Percentiles rank a stretch among this genome's conserved stretches.
Evolutionary conservation across 805 yeast species (phyloP).

Genomic region (Wickerhamiella domercqiae): DNA sequence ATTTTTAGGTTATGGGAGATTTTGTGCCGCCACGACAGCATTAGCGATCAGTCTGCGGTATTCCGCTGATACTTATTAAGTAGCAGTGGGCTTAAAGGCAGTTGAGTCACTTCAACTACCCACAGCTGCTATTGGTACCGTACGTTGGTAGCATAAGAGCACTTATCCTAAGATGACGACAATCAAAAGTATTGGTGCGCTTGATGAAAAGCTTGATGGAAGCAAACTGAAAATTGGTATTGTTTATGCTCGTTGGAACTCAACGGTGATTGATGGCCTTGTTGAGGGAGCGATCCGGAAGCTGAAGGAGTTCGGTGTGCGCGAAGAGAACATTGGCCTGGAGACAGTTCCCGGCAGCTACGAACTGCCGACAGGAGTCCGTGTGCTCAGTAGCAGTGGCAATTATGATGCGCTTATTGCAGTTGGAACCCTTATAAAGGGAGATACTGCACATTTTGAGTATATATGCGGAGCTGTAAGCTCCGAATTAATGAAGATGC

Average conservation of each 20-base stretch:
- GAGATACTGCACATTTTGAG: constrained; percentile 96
- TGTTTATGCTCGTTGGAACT: constrained; percentile 94
- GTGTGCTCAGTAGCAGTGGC: constrained; percentile 20
- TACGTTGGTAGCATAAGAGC: too few relatives aligned
- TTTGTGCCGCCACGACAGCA: too few relatives aligned
- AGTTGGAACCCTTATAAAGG: constrained; percentile 89
- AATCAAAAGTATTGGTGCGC: constrained; percentile 62
- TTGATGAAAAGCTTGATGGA: constrained; percentile 54
- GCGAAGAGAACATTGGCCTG: constrained; percentile 56
- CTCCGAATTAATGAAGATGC: constrained; percentile 68
- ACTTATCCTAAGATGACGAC: too few relatives aligned
- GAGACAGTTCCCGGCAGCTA: constrained; percentile 91
- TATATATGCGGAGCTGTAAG: constrained; percentile 87
- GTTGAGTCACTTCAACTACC: too few relatives aligned
- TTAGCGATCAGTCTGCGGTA: too few relatives aligned
- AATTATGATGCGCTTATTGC: constrained; percentile 68
- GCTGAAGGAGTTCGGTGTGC: constrained; percentile 51
- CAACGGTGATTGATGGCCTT: constrained; percentile 55
- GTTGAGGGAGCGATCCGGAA: constrained; percentile 60
- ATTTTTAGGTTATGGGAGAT: too few relatives aligned
- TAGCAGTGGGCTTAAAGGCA: too few relatives aligned
- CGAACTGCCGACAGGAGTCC: constrained; percentile 78
- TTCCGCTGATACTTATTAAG: too few relatives aligned
- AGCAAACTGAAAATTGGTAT: constrained; percentile 55
- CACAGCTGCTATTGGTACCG: too few relatives aligned